Conservation (phyloP, 441 rosid species). For the Adansonia grandidieri region DNA sequence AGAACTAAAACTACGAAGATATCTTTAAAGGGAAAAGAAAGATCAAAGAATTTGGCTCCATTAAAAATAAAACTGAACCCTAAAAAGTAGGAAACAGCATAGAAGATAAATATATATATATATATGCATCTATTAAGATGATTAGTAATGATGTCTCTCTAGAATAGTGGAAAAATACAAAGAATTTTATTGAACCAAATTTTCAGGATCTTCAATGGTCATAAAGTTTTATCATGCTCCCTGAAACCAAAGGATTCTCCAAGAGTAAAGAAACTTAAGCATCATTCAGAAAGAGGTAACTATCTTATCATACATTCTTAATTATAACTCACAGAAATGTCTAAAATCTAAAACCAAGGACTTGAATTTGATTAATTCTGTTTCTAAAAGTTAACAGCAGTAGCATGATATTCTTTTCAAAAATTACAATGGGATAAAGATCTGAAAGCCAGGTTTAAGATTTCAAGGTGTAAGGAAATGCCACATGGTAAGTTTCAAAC, state of each 20-base stretch:
- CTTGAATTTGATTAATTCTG: neutral
- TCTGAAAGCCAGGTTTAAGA: neutral
- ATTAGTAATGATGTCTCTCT: neutral
- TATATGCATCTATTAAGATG: neutral
- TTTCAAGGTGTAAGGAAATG: neutral
- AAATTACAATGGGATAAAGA: neutral
- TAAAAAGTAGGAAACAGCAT: neutral
- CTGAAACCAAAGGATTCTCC: neutral
- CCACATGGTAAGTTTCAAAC: neutral
- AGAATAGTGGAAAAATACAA: neutral
- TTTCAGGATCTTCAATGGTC: neutral
- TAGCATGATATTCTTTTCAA: neutral
- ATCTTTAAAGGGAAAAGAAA: neutral
- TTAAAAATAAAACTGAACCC: neutral
- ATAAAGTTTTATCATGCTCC: neutral
- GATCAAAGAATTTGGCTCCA: neutral
- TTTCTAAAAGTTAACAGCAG: neutral
- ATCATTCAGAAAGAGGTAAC: constrained; percentile 1
- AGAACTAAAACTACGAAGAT: neutral
- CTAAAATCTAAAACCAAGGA: neutral
- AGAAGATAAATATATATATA: neutral
- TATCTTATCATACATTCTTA: constrained; percentile 4
- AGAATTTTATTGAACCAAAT: neutral
- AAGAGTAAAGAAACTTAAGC: neutral
- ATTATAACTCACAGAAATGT: neutral